A percentile compares a stretch with the other conserved stretches of the same genome.
Conservation (phyloP, 495 filamentous ascomycete genomes). For the Talaromyces proteolyticus region DNA sequence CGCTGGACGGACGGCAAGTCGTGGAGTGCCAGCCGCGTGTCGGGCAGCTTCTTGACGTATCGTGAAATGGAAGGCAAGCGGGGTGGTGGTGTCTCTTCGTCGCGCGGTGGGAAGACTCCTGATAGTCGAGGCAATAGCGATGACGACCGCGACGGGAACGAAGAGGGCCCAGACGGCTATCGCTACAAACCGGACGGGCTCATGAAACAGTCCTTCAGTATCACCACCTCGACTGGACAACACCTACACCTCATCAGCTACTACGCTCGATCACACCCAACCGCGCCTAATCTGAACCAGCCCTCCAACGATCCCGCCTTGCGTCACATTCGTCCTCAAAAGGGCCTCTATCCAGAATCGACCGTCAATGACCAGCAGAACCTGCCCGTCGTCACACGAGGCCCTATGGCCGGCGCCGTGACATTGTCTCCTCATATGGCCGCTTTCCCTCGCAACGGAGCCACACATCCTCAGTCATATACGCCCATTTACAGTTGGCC, state of each 20-base stretch:
- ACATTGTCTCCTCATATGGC: slow-evolving; percentile 46
- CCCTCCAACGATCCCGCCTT: slow-evolving; percentile 77
- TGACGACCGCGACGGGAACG: slow-evolving; percentile 59
- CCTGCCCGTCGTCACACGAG: slow-evolving; percentile 57
- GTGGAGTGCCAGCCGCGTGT: slow-evolving; percentile 96
- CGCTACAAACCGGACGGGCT: slow-evolving; percentile 94
- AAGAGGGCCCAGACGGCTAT: slow-evolving; percentile 91
- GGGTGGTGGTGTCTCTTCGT: slow-evolving; percentile 51
- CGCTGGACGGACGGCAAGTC: slow-evolving; percentile 99
- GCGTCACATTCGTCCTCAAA: slow-evolving; percentile 74
- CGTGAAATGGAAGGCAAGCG: slow-evolving; percentile 98
- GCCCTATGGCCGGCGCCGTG: slow-evolving; percentile 56
- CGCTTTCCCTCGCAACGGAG: slow-evolving; percentile 37
- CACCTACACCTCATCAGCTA: slow-evolving; percentile 97
- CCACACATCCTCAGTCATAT: slow-evolving; percentile 41
- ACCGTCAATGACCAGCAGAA: slow-evolving; percentile 81
- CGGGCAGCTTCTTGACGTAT: slow-evolving; percentile 96
- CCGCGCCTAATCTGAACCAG: slow-evolving; percentile 61
- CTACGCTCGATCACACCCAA: slow-evolving; percentile 71
- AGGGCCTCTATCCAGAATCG: slow-evolving; percentile 95
- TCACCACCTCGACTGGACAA: slow-evolving; percentile 82
- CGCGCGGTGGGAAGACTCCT: slow-evolving; percentile 68
- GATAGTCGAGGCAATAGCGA: slow-evolving; percentile 80
- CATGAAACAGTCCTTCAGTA: slow-evolving; percentile 99
- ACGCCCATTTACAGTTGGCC: slow-evolving; percentile 55